Conservation (phyloP, 2,329 filamentous ascomycete genomes). For the Chaetoscypha palmicola region DNA sequence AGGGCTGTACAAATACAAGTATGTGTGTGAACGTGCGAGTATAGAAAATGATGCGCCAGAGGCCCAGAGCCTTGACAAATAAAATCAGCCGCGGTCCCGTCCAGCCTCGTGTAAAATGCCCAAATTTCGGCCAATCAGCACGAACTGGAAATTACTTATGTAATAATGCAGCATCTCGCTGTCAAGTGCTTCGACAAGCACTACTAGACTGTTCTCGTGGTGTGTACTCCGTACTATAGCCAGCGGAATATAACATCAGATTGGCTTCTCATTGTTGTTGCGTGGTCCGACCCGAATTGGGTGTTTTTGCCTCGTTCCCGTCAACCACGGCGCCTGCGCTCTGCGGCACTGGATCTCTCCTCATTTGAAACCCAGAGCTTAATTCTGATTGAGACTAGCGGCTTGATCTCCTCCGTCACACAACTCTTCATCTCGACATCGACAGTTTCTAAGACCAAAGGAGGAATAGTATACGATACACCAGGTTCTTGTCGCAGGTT, state of each 20-base stretch:
- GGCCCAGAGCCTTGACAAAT: too few species aligned
- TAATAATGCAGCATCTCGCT: neutral
- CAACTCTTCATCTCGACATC: neutral
- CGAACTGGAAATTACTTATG: neutral
- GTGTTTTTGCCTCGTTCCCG: too few species aligned
- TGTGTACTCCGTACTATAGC: too few species aligned
- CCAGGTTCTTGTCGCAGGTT: neutral
- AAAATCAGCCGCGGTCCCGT: neutral
- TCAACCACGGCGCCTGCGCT: neutral
- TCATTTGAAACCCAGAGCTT: neutral
- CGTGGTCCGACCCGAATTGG: neutral
- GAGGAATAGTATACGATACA: neutral
- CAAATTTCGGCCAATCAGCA: neutral
- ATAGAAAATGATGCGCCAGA: neutral
- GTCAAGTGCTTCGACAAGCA: neutral
- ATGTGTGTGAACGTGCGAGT: neutral
- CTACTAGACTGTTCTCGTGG: too few species aligned
- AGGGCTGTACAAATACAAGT: neutral
- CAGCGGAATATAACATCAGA: too few species aligned
- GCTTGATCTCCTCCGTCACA: neutral
- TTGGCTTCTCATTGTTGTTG: neutral
- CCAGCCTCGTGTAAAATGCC: neutral
- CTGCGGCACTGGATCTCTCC: neutral
- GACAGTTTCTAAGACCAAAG: too few species aligned
- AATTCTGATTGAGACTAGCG: constrained; percentile 1